A percentile compares a stretch with the other conserved stretches of the same genome.
Conservation (phyloP, 1,284 basidiomycete genomes). For the Phlebopus sp. region DNA sequence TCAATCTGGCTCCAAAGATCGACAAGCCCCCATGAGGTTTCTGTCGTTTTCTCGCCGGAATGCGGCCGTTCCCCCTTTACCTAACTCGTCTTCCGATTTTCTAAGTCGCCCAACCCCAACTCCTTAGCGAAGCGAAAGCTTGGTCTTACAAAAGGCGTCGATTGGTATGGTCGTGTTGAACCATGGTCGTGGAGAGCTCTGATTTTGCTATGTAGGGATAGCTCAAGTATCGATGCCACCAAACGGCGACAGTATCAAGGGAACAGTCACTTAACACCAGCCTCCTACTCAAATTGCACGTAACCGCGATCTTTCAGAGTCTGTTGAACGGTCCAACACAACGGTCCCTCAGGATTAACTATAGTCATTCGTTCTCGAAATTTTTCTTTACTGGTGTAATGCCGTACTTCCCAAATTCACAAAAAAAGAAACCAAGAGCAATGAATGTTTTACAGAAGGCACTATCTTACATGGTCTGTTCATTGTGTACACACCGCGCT, state of each 20-base stretch:
- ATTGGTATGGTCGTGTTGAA: constrained; percentile 16
- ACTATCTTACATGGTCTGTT: too few relatives aligned
- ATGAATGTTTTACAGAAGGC: too few relatives aligned
- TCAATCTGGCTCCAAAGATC: constrained; percentile 4
- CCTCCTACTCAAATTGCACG: constrained; percentile 38
- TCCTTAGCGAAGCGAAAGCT: constrained; percentile 38
- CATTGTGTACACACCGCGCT: too few relatives aligned
- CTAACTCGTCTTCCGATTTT: constrained; percentile 13
- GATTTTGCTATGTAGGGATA: background rate
- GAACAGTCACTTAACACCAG: constrained; percentile 32
- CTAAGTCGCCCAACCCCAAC: constrained; percentile 19
- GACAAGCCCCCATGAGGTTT: constrained; percentile 7
- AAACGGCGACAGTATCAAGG: constrained; percentile 7
- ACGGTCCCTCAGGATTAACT: constrained; percentile 23
- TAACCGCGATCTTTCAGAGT: constrained; percentile 26
- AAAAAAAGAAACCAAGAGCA: too few relatives aligned
- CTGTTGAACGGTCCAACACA: constrained; percentile 36
- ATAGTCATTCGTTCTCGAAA: background rate
- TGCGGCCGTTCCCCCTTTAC: constrained; percentile 1
- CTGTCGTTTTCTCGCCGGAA: constrained; percentile 19
- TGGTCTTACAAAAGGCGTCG: constrained; percentile 48
- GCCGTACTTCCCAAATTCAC: too few relatives aligned
- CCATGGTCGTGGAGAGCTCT: background rate
- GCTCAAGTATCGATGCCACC: constrained; percentile 1
- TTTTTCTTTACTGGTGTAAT: background rate